phyloP scores from a whole-genome alignment of 2,329 filamentous ascomycete species.

The Colletotrichum sp. region DNA sequence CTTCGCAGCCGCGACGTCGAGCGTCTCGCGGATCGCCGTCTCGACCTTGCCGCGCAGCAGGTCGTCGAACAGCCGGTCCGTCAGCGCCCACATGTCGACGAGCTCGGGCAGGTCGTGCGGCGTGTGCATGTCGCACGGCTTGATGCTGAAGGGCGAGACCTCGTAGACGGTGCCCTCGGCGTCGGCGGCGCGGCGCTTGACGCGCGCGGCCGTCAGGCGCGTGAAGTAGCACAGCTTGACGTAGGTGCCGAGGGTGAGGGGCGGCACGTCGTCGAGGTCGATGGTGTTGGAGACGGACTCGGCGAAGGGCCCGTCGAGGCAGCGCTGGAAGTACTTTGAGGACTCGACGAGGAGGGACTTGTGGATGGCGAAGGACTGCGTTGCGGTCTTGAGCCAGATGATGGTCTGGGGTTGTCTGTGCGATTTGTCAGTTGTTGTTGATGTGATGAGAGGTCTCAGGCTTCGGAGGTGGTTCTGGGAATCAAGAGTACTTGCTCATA shows the following conservation, averaged over 20 bases:
- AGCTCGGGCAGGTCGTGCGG: conserved; percentile 13
- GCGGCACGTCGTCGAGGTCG: conserved; percentile 12
- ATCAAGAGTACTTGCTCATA: neutral
- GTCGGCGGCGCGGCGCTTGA: conserved; percentile 10
- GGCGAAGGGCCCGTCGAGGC: conserved; percentile 7
- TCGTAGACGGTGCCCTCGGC: conserved; percentile 6
- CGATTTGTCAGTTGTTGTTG: neutral
- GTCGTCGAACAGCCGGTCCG: conserved; percentile 15
- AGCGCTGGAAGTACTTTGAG: conserved; percentile 19
- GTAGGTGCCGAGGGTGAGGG: conserved; percentile 9
- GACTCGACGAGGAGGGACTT: conserved; percentile 15
- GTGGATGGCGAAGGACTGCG: conserved; percentile 14
- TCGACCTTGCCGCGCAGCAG: conserved; percentile 6
- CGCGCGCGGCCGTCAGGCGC: conserved; percentile 10
- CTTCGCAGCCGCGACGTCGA: neutral
- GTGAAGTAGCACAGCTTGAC: conserved; percentile 20
- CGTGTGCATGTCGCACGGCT: conserved; percentile 15
- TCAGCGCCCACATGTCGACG: conserved; percentile 14
- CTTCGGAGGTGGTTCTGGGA: too few relatives aligned
- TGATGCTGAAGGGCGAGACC: conserved; percentile 13
- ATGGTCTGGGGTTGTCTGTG: conserved; percentile 16
- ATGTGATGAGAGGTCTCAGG: neutral
- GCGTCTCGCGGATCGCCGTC: conserved; percentile 15
- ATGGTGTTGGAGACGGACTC: conserved; percentile 12
- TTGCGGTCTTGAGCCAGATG: conserved; percentile 10